Base-by-base conservation (phyloP, 768 basidiomycete genomes). In the Scleroderma citrinum region DNA sequence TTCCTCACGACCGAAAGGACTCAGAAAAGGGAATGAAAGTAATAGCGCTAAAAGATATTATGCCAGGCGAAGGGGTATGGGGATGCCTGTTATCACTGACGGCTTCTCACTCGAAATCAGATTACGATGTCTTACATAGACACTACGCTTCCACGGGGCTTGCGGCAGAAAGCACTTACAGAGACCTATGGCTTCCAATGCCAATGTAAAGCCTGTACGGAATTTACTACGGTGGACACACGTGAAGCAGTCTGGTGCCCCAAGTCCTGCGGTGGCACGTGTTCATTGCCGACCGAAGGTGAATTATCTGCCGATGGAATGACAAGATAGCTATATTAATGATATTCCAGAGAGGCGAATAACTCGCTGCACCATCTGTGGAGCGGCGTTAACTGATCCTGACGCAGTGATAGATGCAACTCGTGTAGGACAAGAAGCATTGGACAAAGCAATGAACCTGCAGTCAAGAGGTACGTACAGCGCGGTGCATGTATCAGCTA, bases 41-140 rank as follows among this genome's bases (percentile, higher is more conserved):
- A 11, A 66, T 93, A 12, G 82, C 86, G 0, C 64, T 97, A 23
- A 77, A 76, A 44, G 70, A 78, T 13, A 85, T 98, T 30, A 44
- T 55, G 2, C 62, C 73, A 0, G 81, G 73, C 7, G 84, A 94
- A 64, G 87, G 96, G 78, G 90, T 88, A 44, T 5, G 68, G 54
- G 19, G 11, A 10, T 5, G 34, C 8, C 5, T 4, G 4, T 39
- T 19, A 36, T n/a, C 37, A 16, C 45, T 20, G 26, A 29, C n/a
- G 26, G 23, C 13, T 32, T 44, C 11, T 20, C 36, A 20, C 30
- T 54, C 12, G 42, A 40, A 14, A 23, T 24, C 47, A 93, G 92
- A 73, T 98, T 38, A 54, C 86, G 31, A 92, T 85, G 0, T 74
- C 88, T 8, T 97, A 97, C 56, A 75, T 96, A 39, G 95, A 97